A percentile compares a stretch with the other conserved stretches of the same genome.
These are phyloP conservation scores for Ophiostoma himal-ulmi DNA, from an alignment of 2,329 filamentous ascomycete species.

Conservation along the genomic window DNA sequence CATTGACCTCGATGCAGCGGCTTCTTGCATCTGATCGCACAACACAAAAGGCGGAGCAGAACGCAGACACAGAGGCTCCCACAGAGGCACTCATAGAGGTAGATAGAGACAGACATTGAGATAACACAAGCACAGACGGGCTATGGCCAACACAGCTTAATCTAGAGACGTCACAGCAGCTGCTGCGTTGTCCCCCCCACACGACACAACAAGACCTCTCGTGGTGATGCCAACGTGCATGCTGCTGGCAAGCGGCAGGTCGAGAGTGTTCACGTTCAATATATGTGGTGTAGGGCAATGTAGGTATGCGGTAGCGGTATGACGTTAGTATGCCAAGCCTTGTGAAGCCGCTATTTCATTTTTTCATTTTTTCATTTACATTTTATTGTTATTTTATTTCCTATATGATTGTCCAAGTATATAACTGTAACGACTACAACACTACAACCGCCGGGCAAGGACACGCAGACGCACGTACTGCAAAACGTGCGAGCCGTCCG, in stretches of 20 bases:
- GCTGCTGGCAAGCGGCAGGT: no score
- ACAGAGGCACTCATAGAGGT: background rate
- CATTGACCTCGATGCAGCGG: background rate
- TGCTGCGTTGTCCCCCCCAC: conserved; percentile 9
- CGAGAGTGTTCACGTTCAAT: background rate
- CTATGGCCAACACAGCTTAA: conserved; percentile 11
- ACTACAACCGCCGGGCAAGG: conserved; percentile 26
- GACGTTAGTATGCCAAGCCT: background rate
- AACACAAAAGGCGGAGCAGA: background rate
- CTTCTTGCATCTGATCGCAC: background rate
- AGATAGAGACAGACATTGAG: background rate
- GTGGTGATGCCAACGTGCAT: background rate
- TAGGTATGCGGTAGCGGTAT: background rate
- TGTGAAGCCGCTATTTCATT: background rate
- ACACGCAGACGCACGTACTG: conserved; percentile 45
- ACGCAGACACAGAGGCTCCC: background rate
- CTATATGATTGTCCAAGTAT: background rate
- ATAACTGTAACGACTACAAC: conserved; percentile 16
- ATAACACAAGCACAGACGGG: background rate
- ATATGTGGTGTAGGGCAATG: background rate
- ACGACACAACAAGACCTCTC: background rate
- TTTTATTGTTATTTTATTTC: background rate
- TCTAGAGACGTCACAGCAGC: conserved; percentile 15
- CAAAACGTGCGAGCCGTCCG: conserved; percentile 51
- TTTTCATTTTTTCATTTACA: background rate